Evolutionary conservation across 176 grass and related monocot genomes (phyloP).

Genomic region (Cymbopogon citratus): DNA sequence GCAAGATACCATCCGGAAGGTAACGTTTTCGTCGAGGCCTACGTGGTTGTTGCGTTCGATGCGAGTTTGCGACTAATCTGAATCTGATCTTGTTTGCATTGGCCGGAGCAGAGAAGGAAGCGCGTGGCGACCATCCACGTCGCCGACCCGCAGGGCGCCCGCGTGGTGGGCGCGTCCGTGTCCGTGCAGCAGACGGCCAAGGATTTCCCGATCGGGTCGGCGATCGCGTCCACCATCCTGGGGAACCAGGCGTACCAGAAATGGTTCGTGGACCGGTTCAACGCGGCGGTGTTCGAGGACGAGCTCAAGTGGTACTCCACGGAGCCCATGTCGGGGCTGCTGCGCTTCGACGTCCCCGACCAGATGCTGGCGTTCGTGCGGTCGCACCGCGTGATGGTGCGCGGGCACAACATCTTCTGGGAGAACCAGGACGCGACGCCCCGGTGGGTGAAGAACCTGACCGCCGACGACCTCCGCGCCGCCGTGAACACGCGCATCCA

Average conservation of each 20-base stretch:
- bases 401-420: constrained; percentile 99
- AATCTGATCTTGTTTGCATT: not conserved
- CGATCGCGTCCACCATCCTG: constrained; percentile 84
- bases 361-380: constrained; percentile 85
- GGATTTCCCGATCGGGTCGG: constrained; percentile 87
- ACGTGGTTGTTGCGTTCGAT: not conserved
- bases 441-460: constrained; percentile 65
- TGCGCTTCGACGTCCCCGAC: constrained; percentile 66
- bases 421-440: constrained; percentile 90
- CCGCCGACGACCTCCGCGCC: constrained; percentile 55
- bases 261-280: constrained; percentile 88
- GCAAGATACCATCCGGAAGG: constrained; percentile 74
- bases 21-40: not conserved
- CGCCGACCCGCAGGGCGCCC: constrained; percentile 56
- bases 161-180: constrained; percentile 59
- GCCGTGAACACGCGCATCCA: constrained; percentile 79
- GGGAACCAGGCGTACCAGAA: constrained; percentile 76
- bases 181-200: constrained; percentile 62
- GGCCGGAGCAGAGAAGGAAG: constrained; percentile 62
- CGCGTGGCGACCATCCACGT: constrained; percentile 70
- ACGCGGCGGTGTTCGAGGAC: constrained; percentile 95
- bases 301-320: constrained; percentile 99
- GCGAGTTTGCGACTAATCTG: not conserved
- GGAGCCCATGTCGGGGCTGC: constrained; percentile 61
- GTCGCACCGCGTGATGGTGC: constrained; percentile 68